Evolutionary conservation across 306 rosid species (phyloP).

Genomic region (Mimosa bimucronata): DNA sequence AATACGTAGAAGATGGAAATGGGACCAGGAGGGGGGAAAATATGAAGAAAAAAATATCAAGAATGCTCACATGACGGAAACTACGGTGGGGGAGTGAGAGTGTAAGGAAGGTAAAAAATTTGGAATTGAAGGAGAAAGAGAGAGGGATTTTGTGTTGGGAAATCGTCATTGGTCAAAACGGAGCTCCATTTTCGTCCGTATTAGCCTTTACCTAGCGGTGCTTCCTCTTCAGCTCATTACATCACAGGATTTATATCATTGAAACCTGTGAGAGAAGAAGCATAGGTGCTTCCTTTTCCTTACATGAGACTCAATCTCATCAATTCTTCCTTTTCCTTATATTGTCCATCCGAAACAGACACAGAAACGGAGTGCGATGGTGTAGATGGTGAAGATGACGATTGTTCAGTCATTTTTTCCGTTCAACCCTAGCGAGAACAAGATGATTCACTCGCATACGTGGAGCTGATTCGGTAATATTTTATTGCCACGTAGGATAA

Average conservation of each 20-base stretch:
- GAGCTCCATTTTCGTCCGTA: slow-evolving; percentile 17
- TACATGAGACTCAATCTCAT: neutral
- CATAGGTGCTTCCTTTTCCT: neutral
- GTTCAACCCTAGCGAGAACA: no score
- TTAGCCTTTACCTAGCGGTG: neutral
- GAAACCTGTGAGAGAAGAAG: neutral
- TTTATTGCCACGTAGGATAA: no score
- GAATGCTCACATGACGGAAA: slow-evolving; percentile 36
- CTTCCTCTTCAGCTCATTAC: neutral
- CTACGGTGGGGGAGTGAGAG: neutral
- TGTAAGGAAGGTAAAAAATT: neutral
- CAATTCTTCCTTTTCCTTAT: neutral
- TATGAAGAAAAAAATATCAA: no score
- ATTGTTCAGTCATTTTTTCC: no score
- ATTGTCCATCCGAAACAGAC: no score
- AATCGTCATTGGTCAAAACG: neutral
- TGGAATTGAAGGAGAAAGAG: slow-evolving; percentile 21
- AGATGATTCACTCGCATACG: no score
- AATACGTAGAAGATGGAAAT: slow-evolving; percentile 28
- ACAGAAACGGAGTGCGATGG: no score
- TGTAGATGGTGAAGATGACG: no score
- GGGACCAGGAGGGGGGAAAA: no score
- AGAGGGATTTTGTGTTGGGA: slow-evolving; percentile 1
- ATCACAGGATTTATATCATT: neutral
- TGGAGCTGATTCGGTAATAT: no score